Evolutionary conservation across 495 filamentous ascomycete genomes (phyloP), one percentile per base, ranked within the genome.

Genomic region (Choiromyces venosus): DNA sequence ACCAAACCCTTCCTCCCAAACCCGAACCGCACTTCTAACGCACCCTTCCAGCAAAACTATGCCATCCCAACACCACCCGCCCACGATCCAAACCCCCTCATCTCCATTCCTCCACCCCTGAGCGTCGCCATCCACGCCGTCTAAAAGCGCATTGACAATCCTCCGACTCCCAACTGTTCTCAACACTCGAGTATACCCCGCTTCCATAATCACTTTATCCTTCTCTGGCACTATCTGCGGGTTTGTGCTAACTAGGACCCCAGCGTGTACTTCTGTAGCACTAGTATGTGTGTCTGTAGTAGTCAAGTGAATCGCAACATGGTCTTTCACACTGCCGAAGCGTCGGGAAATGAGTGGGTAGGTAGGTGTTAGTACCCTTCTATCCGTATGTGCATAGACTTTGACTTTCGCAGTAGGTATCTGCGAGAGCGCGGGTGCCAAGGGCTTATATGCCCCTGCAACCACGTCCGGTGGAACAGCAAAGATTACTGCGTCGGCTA

Each of bases 21-120:
- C 83, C 19, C 84, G 80, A 78, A 86, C 84, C 0, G 87, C 86
- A 21, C 87, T 88, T 6, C 85, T 82, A 19, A 88, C 79, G 71
- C 88, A 89, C 12, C 88, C 88, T 74, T 89, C 87, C 18, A 89
- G 77, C 71, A 89, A 67, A 14, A 89, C 88, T 87, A 89, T 88
- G 0, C 88, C 88, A 82, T 89, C 88, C 87, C 88, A 89, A 73
- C 87, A 88, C 88, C 87, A 89, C 0, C 85, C 84, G 25, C 88
- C 88, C 10, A 83, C 85, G 38, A 89, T 73, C 80, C 82, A 88
- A 10, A 89, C 84, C 19, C 83, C 82, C 1, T 79, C 82, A 44
- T 86, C 83, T 0, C 87, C 87, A 74, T 87, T 88, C 12, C 76
- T 82, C 86, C 86, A 87, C 35, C 44, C 29, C 16, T 33, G 19